Conservation (phyloP, 2,329 filamentous ascomycete species). For the Aspergillus pseudoglaucus region DNA sequence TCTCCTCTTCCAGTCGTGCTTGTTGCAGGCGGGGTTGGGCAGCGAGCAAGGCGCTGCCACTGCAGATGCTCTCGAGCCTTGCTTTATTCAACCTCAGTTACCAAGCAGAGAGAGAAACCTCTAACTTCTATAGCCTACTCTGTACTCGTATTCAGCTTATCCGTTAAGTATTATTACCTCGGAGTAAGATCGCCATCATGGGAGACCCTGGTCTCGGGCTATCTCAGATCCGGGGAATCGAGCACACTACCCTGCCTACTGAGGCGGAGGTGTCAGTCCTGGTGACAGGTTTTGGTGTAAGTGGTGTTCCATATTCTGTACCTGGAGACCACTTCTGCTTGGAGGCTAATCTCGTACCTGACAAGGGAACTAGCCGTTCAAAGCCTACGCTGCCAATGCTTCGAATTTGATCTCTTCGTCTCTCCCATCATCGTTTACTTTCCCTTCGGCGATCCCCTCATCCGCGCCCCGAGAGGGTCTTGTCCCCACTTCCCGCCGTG, state of each 20-base stretch:
- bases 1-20: background rate
- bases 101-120: background rate
- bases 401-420: slow-evolving; percentile 69
- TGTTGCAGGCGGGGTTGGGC: background rate
- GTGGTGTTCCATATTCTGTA: slow-evolving; percentile 6
- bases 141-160: too few relatives aligned
- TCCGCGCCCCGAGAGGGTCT: slow-evolving; percentile 8
- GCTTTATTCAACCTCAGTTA: background rate
- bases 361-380: slow-evolving; percentile 58
- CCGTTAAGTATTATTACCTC: background rate
- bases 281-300: slow-evolving; percentile 33
- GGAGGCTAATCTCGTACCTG: background rate
- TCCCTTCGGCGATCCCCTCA: slow-evolving; percentile 11
- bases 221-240: background rate
- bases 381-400: slow-evolving; percentile 66
- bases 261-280: slow-evolving; percentile 26
- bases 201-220: slow-evolving; percentile 24
- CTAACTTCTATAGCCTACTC: too few relatives aligned
- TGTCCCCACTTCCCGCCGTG: slow-evolving; percentile 20
- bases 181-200: slow-evolving; percentile 15
- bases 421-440: slow-evolving; percentile 60
- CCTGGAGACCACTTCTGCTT: background rate
- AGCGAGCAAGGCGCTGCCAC: background rate
- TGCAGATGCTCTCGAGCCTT: slow-evolving; percentile 3
- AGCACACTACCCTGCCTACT: slow-evolving; percentile 7